Evolutionary conservation across 345 rosid species (phyloP).

Genomic region (Carallia pectinifolia): DNA sequence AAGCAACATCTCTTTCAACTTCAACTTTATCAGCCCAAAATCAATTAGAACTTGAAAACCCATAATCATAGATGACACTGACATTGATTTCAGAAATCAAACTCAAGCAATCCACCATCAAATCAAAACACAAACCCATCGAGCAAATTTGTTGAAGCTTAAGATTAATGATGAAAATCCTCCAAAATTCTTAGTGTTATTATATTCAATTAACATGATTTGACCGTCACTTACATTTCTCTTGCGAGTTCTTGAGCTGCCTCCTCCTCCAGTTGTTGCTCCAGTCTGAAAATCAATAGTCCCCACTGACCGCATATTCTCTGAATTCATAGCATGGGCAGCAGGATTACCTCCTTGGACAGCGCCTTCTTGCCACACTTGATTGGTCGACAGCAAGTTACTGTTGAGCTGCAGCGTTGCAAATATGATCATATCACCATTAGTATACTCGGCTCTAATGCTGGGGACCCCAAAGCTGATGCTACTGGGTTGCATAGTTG

Average conservation of each 20-base stretch:
- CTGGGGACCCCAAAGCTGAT: conserved; percentile 50
- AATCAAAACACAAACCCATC: no score
- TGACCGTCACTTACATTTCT: conserved; percentile 63
- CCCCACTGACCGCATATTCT: conserved; percentile 30
- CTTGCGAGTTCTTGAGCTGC: conserved; percentile 34
- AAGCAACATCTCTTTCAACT: no score
- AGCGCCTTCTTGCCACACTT: conserved; percentile 75
- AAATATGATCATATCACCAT: conserved; percentile 50
- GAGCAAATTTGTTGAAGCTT: no score
- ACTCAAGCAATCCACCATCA: no score
- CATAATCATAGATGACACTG: no score
- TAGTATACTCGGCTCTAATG: conserved; percentile 28
- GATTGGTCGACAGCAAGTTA: conserved; percentile 31
- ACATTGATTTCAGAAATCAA: no score
- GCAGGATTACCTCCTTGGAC: conserved; percentile 17
- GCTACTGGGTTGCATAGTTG: conserved; percentile 16
- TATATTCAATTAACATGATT: no score
- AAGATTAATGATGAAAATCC: no score
- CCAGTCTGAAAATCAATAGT: conserved; percentile 51
- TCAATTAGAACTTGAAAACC: neutral
- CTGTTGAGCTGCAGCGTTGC: conserved; percentile 52
- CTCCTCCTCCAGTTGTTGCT: conserved; percentile 30
- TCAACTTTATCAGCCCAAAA: neutral
- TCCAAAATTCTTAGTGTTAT: no score
- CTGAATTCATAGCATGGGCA: neutral